These are phyloP conservation scores for Serendipita sp. DNA, from an alignment of 1,284 basidiomycete species.

Conservation along the genomic window DNA sequence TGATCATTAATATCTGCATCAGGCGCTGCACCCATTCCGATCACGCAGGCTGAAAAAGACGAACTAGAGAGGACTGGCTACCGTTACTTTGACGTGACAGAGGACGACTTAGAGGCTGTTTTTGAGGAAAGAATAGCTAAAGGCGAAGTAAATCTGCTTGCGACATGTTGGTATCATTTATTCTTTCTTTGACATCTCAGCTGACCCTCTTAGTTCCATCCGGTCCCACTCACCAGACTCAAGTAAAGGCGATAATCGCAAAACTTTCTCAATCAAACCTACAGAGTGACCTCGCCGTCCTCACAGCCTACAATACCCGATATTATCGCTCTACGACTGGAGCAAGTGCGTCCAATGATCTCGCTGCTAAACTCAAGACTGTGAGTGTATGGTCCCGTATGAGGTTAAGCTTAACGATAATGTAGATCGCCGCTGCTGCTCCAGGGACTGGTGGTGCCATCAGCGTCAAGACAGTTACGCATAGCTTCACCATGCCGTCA, in stretches of 20 bases:
- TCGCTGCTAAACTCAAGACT: constrained; percentile 25
- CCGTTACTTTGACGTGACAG: constrained; percentile 7
- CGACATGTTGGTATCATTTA: not conserved
- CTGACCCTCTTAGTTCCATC: constrained; percentile 4
- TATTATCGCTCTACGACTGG: constrained; percentile 42
- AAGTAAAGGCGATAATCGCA: constrained; percentile 19
- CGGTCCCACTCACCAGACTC: constrained; percentile 15
- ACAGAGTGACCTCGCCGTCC: constrained; percentile 17
- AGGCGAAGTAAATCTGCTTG: not conserved
- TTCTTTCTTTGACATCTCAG: not conserved
- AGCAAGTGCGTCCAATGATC: constrained; percentile 26
- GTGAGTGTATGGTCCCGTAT: constrained; percentile 15
- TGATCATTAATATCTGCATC: constrained; percentile 24
- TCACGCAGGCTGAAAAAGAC: constrained; percentile 40
- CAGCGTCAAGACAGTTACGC: constrained; percentile 31
- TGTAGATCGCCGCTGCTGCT: not conserved
- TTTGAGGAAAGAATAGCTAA: not conserved
- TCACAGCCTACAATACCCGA: constrained; percentile 32
- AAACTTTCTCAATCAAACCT: constrained; percentile 18
- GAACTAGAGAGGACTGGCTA: constrained; percentile 24
- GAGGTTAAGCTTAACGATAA: not conserved
- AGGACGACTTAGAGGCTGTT: not conserved
- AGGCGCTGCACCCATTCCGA: constrained; percentile 34
- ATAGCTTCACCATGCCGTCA: constrained; percentile 39
- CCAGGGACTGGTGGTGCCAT: constrained; percentile 15